Evolutionary conservation across 2,329 filamentous ascomycete genomes (phyloP).

Genomic region (Ophiostoma fasciatum): DNA sequence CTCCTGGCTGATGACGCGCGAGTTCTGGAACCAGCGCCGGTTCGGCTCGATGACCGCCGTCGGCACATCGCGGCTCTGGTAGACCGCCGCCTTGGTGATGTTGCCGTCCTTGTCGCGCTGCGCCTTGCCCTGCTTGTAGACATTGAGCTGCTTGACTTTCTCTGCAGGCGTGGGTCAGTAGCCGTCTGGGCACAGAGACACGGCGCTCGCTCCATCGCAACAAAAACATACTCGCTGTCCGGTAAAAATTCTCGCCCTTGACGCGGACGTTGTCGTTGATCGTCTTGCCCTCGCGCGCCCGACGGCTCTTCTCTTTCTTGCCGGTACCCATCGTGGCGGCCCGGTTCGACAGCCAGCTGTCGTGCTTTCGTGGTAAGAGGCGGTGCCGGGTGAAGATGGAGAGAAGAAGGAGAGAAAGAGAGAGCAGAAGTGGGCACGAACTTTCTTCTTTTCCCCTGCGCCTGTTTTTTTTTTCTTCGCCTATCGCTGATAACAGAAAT

Average conservation of each 20-base stretch:
- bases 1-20: conserved; percentile 77
- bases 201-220: background rate
- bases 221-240: conserved; percentile 22
- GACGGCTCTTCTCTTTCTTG: conserved; percentile 81
- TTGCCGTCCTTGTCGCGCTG: conserved; percentile 71
- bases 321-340: conserved; percentile 10
- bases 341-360: conserved; percentile 1
- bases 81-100: conserved; percentile 47
- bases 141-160: conserved; percentile 44
- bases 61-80: conserved; percentile 61
- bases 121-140: conserved; percentile 61
- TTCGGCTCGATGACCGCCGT: conserved; percentile 86
- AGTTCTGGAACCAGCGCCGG: conserved; percentile 96
- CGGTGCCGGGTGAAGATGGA: conserved; percentile 5
- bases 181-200: no score
- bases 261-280: conserved; percentile 80
- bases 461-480: conserved; percentile 5
- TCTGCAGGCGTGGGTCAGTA: conserved; percentile 6
- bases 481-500: conserved; percentile 11
- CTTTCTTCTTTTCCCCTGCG: conserved; percentile 9
- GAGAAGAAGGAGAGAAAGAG: conserved; percentile 5
- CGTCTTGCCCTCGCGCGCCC: conserved; percentile 70
- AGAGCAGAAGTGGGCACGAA: background rate
- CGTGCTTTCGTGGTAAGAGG: background rate
- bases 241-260: conserved; percentile 98